Conservation (phyloP, 768 basidiomycete species). For the Myochromella boudieri region DNA sequence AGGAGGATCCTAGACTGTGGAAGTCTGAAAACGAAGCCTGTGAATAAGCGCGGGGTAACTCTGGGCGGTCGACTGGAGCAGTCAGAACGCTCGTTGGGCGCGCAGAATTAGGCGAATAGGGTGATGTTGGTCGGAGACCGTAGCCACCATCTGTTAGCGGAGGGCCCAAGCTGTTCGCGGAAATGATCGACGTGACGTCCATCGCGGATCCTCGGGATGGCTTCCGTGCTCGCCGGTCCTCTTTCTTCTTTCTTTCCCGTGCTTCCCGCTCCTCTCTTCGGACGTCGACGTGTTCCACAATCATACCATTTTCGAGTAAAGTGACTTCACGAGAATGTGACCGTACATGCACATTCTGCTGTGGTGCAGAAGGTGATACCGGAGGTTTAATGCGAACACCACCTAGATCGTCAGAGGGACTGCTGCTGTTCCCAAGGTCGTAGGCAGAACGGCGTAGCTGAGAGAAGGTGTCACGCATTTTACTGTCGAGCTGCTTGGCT, state of each 20-base stretch:
- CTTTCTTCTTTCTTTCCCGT: slow-evolving; percentile 64
- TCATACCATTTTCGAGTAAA: slow-evolving; percentile 84
- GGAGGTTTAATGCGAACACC: slow-evolving; percentile 75
- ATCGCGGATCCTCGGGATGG: slow-evolving; percentile 67
- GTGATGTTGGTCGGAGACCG: slow-evolving; percentile 55
- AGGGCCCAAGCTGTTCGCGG: slow-evolving; percentile 55
- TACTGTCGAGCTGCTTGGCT: slow-evolving; percentile 69
- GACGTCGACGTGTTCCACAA: slow-evolving; percentile 85
- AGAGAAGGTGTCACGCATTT: slow-evolving; percentile 78
- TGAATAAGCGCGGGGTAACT: slow-evolving; percentile 67
- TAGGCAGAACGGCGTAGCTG: slow-evolving; percentile 79
- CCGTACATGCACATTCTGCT: slow-evolving; percentile 41
- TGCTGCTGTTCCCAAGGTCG: slow-evolving; percentile 51
- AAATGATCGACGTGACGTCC: slow-evolving; percentile 75
- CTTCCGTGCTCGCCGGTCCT: slow-evolving; percentile 74
- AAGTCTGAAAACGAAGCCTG: slow-evolving; percentile 82
- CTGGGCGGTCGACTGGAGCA: slow-evolving; percentile 56
- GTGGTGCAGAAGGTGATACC: slow-evolving; percentile 39
- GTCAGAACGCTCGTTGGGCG: slow-evolving; percentile 65
- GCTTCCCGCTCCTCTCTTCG: slow-evolving; percentile 77
- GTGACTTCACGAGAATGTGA: slow-evolving; percentile 72
- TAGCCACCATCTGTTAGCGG: slow-evolving; percentile 56
- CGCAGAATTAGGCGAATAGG: slow-evolving; percentile 54
- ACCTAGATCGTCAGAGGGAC: slow-evolving; percentile 54
- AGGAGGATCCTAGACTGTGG: slow-evolving; percentile 67